phyloP scores from a whole-genome alignment of 257 asterid species.

The Henckelia pumila region DNA sequence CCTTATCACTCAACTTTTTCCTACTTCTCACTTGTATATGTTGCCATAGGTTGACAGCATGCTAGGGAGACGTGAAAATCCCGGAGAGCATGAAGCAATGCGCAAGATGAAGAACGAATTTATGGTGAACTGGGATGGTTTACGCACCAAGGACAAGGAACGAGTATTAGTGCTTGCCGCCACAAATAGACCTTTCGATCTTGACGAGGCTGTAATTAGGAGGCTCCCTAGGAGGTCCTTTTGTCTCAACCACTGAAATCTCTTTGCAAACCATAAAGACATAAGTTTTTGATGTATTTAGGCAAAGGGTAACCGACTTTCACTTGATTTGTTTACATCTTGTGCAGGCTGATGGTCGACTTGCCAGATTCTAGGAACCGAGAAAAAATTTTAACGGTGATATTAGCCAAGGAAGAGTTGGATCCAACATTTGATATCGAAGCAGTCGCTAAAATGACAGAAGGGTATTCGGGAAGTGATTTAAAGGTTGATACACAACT shows the following conservation, averaged over 20 bases:
- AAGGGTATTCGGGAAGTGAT: conserved; percentile 66
- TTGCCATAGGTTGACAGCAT: conserved; percentile 49
- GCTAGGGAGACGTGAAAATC: conserved; percentile 47
- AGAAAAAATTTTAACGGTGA: conserved; percentile 44
- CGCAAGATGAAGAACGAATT: conserved; percentile 60
- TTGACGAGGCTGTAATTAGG: conserved; percentile 58
- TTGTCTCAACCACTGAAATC: neutral
- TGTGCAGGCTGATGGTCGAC: conserved; percentile 50
- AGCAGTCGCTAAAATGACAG: conserved; percentile 47
- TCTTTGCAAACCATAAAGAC: neutral
- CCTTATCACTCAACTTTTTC: neutral
- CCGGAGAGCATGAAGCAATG: conserved; percentile 50
- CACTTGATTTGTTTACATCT: conserved; percentile 5
- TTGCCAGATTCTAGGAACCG: conserved; percentile 46
- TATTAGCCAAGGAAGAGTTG: conserved; percentile 44
- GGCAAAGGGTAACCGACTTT: neutral
- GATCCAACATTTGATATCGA: conserved; percentile 37
- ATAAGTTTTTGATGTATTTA: neutral
- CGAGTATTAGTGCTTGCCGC: conserved; percentile 57
- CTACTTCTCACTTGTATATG: neutral
- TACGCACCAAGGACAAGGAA: conserved; percentile 50
- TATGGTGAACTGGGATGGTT: conserved; percentile 57
- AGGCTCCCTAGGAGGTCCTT: conserved; percentile 56
- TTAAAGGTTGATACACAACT: conserved; percentile 35
- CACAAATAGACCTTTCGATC: conserved; percentile 56